Conservation (phyloP, 805 yeast genomes). For the Pichia phayaonensis region DNA sequence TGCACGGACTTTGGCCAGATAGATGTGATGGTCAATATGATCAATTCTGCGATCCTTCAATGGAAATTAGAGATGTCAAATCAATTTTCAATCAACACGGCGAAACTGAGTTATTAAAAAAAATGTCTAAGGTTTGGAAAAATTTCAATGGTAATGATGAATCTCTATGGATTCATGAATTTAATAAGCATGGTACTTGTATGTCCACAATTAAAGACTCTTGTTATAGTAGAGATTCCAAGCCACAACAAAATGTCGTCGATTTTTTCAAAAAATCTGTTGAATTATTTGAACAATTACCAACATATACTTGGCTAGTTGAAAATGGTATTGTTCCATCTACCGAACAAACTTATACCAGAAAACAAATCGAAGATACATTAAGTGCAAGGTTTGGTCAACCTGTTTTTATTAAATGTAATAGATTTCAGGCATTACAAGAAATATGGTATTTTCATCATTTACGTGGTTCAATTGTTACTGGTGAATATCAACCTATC, state of each 20-base stretch:
- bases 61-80: conserved; percentile 46
- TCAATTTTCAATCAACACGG: conserved; percentile 37
- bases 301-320: conserved; percentile 61
- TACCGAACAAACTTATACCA: conserved; percentile 45
- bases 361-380: conserved; percentile 46
- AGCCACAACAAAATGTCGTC: conserved; percentile 41
- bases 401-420: conserved; percentile 56
- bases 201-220: conserved; percentile 67
- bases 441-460: conserved; percentile 80
- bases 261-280: conserved; percentile 64
- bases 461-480: conserved; percentile 62
- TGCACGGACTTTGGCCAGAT: conserved; percentile 89
- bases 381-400: conserved; percentile 44
- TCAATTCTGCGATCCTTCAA: conserved; percentile 63
- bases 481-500: conserved; percentile 57
- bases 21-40: conserved; percentile 75
- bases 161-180: conserved; percentile 81
- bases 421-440: conserved; percentile 41
- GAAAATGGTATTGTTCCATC: conserved; percentile 69
- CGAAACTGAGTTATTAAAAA: conserved; percentile 45
- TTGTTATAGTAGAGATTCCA: conserved; percentile 45
- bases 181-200: conserved; percentile 91
- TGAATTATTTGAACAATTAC: conserved; percentile 46
- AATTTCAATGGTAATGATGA: conserved; percentile 63
- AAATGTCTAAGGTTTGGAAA: conserved; percentile 65